Conservation (phyloP, 768 basidiomycete genomes). For the Trametes villosa region DNA sequence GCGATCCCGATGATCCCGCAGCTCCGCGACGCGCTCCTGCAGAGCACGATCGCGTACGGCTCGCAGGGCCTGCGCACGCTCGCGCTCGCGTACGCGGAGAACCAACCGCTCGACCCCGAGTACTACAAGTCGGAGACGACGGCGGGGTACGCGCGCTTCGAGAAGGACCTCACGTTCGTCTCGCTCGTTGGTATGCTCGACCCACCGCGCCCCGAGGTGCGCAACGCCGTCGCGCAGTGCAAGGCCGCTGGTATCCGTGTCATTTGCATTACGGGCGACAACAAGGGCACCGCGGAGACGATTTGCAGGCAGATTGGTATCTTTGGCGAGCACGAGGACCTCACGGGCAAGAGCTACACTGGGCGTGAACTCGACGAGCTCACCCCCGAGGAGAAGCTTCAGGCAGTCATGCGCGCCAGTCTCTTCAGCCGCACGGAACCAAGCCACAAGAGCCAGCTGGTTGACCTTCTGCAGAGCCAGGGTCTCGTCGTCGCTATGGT, state of each 20-base stretch:
- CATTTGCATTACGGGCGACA: constrained; percentile 97
- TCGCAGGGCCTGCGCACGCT: constrained; percentile 85
- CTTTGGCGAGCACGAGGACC: constrained; percentile 82
- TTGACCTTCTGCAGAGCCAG: constrained; percentile 89
- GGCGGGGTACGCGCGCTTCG: constrained; percentile 87
- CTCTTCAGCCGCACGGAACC: constrained; percentile 96
- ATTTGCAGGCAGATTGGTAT: constrained; percentile 97
- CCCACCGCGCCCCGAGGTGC: constrained; percentile 94
- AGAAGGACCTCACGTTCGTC: constrained; percentile 90
- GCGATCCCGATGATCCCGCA: constrained; percentile 65
- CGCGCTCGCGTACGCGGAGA: constrained; percentile 86
- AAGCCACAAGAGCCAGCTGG: constrained; percentile 91
- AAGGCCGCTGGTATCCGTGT: constrained; percentile 92
- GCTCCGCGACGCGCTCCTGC: constrained; percentile 63
- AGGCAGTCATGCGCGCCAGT: constrained; percentile 84
- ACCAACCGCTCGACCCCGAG: constrained; percentile 71
- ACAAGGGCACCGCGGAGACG: constrained; percentile 96
- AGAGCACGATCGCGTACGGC: constrained; percentile 75
- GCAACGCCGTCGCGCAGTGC: constrained; percentile 85
- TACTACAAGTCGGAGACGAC: constrained; percentile 84
- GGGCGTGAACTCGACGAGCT: constrained; percentile 90
- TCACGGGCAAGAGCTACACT: constrained; percentile 95
- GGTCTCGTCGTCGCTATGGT: constrained; percentile 97
- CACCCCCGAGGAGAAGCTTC: constrained; percentile 76
- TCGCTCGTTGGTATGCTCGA: constrained; percentile 98